phyloP scores from a whole-genome alignment of 805 yeast genomes.

The Ogataea trehaloabstinens region DNA sequence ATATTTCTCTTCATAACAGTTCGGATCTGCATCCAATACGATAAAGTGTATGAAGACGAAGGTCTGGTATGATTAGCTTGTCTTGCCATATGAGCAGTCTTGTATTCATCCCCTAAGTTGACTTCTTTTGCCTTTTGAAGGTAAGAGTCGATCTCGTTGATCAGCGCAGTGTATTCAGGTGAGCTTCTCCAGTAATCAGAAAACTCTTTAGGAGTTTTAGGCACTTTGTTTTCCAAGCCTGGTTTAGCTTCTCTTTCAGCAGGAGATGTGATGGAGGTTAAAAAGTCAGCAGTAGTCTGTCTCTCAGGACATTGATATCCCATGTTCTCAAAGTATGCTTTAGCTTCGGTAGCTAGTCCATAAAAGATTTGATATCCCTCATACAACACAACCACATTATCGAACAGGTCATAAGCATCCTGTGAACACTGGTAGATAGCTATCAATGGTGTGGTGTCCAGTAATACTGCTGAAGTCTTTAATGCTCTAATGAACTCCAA shows the following conservation, averaged over 20 bases:
- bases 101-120: conserved; percentile 10
- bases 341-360: conserved; percentile 38
- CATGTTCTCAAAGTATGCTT: conserved; percentile 39
- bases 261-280: conserved; percentile 36
- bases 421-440: conserved; percentile 50
- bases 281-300: conserved; percentile 46
- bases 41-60: conserved; percentile 50
- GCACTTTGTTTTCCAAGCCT: conserved; percentile 38
- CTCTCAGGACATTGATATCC: conserved; percentile 46
- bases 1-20: conserved; percentile 45
- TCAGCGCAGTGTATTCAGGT: conserved; percentile 29
- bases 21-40: conserved; percentile 49
- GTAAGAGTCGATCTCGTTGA: conserved; percentile 35
- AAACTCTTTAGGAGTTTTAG: conserved; percentile 38
- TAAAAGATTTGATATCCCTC: conserved; percentile 44
- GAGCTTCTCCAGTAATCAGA: conserved; percentile 36
- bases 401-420: conserved; percentile 43
- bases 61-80: conserved; percentile 48
- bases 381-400: conserved; percentile 40
- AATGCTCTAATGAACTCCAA: conserved; percentile 59
- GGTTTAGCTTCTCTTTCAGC: conserved; percentile 28
- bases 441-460: conserved; percentile 49
- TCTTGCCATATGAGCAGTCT: conserved; percentile 46
- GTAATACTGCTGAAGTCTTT: conserved; percentile 51
- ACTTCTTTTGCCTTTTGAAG: conserved; percentile 9